Evolutionary conservation across 495 filamentous ascomycete species (phyloP).

Genomic region (Lasiosphaeria ovina): DNA sequence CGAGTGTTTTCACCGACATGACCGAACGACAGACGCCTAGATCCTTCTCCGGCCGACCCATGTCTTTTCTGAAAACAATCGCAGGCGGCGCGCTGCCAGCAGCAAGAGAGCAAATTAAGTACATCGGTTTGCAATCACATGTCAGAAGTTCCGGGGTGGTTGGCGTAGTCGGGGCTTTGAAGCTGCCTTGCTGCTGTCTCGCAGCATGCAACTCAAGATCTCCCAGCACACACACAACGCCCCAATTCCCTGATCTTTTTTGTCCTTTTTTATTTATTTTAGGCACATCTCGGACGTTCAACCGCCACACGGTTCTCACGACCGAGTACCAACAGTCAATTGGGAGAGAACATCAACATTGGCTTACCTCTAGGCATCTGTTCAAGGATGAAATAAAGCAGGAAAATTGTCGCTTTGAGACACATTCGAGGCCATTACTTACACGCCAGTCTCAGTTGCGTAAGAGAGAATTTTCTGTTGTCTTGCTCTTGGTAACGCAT

Average conservation of each 20-base stretch:
- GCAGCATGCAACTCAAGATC: not conserved
- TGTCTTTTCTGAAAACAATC: conserved; percentile 9
- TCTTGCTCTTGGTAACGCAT: too few relatives aligned
- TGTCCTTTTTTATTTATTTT: not conserved
- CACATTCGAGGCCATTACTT: too few relatives aligned
- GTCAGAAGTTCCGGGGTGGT: conserved; percentile 3
- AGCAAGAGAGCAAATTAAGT: conserved; percentile 15
- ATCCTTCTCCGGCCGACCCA: not conserved
- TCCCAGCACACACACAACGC: not conserved
- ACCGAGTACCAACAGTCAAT: too few relatives aligned
- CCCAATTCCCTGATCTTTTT: not conserved
- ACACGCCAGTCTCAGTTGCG: too few relatives aligned
- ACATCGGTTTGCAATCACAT: conserved; percentile 20
- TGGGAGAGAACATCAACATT: too few relatives aligned
- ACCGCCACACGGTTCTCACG: too few relatives aligned
- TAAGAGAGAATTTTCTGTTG: too few relatives aligned
- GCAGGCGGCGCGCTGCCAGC: conserved; percentile 5
- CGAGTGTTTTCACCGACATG: conserved; percentile 5
- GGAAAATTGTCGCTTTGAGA: too few relatives aligned
- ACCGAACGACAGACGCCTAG: conserved; percentile 4
- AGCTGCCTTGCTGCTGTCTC: conserved; percentile 3
- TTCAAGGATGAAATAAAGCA: too few relatives aligned
- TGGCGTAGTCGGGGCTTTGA: conserved; percentile 4
- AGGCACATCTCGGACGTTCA: too few relatives aligned
- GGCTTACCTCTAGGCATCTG: too few relatives aligned